Evolutionary conservation across 176 grass and related monocot genomes (phyloP).

Genomic region (Juncus inflexus): DNA sequence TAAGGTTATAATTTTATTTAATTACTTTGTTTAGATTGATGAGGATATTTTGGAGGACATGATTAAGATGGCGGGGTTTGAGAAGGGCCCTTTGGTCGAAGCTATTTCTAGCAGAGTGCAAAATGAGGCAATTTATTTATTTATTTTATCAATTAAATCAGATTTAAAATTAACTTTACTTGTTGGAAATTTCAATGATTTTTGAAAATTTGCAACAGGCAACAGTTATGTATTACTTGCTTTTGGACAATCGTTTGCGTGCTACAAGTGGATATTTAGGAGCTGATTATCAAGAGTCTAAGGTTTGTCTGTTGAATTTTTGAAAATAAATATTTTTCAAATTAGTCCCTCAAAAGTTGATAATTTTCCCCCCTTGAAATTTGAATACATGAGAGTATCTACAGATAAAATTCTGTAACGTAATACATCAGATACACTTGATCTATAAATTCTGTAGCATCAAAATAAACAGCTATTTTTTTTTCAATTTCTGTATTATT

Average conservation of each 20-base stretch:
- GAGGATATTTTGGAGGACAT: slow-evolving; percentile 79
- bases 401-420: too few species aligned
- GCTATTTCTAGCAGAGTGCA: slow-evolving; percentile 72
- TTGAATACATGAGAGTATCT: slow-evolving; percentile 10
- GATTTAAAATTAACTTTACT: slow-evolving; percentile 13
- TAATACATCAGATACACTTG: too few species aligned
- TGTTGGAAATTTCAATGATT: slow-evolving; percentile 25
- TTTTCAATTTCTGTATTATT: slow-evolving; percentile 5
- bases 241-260: slow-evolving; percentile 88
- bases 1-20: neutral
- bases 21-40: slow-evolving; percentile 68
- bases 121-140: slow-evolving; percentile 60
- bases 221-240: slow-evolving; percentile 94
- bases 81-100: slow-evolving; percentile 68
- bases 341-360: slow-evolving; percentile 2
- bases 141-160: neutral
- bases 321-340: neutral
- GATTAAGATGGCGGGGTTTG: slow-evolving; percentile 79
- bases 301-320: slow-evolving; percentile 40
- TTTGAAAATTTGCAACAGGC: slow-evolving; percentile 48
- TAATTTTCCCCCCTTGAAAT: slow-evolving; percentile 17
- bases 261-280: slow-evolving; percentile 81
- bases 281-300: slow-evolving; percentile 66
- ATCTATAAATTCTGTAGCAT: too few species aligned
- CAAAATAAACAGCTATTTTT: neutral